Evolutionary conservation across 2,329 filamentous ascomycete genomes (phyloP).

Genomic region (Calonectria fujianensis): DNA sequence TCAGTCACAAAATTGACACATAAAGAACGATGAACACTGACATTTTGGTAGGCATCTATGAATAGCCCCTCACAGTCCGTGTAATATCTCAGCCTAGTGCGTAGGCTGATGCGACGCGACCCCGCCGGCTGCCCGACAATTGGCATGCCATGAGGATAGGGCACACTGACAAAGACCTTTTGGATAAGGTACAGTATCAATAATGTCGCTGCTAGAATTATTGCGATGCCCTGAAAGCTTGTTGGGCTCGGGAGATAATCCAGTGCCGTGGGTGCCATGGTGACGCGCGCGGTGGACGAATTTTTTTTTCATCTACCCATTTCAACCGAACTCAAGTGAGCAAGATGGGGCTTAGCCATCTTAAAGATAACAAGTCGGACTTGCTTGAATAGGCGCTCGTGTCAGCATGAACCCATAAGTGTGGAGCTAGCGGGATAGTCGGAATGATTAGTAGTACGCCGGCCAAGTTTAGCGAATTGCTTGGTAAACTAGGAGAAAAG

Average conservation of each 20-base stretch:
- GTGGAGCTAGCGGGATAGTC: not conserved
- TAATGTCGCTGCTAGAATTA: not conserved
- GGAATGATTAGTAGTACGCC: not conserved
- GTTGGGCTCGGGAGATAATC: not conserved
- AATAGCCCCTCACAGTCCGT: slow-evolving; percentile 56
- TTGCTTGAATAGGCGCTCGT: not conserved
- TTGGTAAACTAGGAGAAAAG: not conserved
- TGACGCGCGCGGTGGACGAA: not conserved
- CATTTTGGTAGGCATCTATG: slow-evolving; percentile 57
- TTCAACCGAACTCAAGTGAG: no score
- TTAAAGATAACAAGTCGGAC: not conserved
- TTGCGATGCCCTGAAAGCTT: not conserved
- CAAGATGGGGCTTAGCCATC: not conserved
- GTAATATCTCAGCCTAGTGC: slow-evolving; percentile 56
- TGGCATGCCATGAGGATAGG: slow-evolving; percentile 53
- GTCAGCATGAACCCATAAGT: not conserved
- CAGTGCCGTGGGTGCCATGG: not conserved
- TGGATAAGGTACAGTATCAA: not conserved
- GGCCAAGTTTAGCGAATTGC: not conserved
- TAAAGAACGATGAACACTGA: slow-evolving; percentile 18
- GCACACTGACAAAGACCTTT: slow-evolving; percentile 38
- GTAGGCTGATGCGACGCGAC: slow-evolving; percentile 55
- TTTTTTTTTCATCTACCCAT: not conserved
- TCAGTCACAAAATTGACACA: not conserved
- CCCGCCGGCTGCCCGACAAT: slow-evolving; percentile 55